Base-by-base conservation (phyloP, 2,329 filamentous ascomycete species). In the Setomelanomma holmii region DNA sequence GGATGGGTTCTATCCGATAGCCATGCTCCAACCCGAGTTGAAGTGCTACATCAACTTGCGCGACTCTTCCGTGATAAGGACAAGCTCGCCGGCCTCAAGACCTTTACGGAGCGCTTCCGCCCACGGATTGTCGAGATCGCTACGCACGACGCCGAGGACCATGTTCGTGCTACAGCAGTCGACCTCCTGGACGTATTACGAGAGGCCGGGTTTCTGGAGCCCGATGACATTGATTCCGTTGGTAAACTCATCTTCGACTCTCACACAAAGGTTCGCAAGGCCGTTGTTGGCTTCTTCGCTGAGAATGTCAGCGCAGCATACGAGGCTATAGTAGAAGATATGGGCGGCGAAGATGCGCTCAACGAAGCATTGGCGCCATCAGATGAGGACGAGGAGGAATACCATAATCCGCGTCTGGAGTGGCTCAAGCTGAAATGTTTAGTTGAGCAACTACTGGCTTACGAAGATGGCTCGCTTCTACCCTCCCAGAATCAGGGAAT, bases 341-440 rank as follows among this genome's bases (percentile, higher is more conserved):
- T 97, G 51, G 91, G 90, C 36, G 93, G 93, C 20, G 84, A 87
- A 46, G 90, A 95, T 60, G 83, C 80, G 0, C 78, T 96, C 7
- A 86, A 90, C 40, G 93, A 97, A 67, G 80, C 86, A 7, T 83
- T 96, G 50, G 85, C 86, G 7, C 85, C 85, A 1, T 82, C 84
- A 33, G 84, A 90, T n/a, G 84, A 90, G 14, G 87, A 89, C 14
- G 89, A 92, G 11, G 81, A 84, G 20, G 88, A 93, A 59, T 90
- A 86, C 56, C 87, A 90, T 46, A 86, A 86, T 2, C 90, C 93
- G 2, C 87, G 89, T 55, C 81, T 86, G 40, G 88, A 89, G 57
- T 99, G 95, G 95, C 85, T 98, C 64, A 91, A 90, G 69, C 86
- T 96, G 69, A 99, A 98, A 76, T 93, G 89, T 60, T 81, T 99